Conservation (phyloP, 768 basidiomycete species). For the Termitomyces eurrhizus region DNA sequence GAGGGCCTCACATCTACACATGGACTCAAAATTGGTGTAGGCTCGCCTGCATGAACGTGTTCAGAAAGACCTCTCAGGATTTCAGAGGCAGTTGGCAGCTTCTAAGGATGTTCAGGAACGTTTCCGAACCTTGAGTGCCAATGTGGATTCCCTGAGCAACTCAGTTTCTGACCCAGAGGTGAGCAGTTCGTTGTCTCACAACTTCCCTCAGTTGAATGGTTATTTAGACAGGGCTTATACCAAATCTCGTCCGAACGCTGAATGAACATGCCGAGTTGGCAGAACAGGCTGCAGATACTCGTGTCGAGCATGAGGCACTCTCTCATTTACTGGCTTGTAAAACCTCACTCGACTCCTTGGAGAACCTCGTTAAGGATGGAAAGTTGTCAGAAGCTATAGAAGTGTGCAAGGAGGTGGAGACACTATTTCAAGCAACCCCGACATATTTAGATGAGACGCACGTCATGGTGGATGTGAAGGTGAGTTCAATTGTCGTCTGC, state of each 20-base stretch:
- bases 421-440: slow-evolving; percentile 44
- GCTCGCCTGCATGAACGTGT: slow-evolving; percentile 71
- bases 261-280: slow-evolving; percentile 58
- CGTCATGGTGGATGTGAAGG: slow-evolving; percentile 57
- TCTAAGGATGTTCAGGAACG: slow-evolving; percentile 65
- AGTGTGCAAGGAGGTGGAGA: slow-evolving; percentile 38
- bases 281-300: slow-evolving; percentile 57
- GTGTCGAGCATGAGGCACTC: slow-evolving; percentile 45
- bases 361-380: slow-evolving; percentile 48
- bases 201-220: slow-evolving; percentile 2
- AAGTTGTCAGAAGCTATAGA: slow-evolving; percentile 60
- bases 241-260: slow-evolving; percentile 52
- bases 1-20: not conserved
- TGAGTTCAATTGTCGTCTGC: slow-evolving; percentile 26
- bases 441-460: slow-evolving; percentile 44
- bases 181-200: slow-evolving; percentile 9
- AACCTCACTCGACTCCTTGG: slow-evolving; percentile 40
- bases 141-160: slow-evolving; percentile 49
- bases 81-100: slow-evolving; percentile 59
- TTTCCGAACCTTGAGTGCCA: slow-evolving; percentile 42
- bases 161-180: slow-evolving; percentile 62
- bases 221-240: slow-evolving; percentile 63
- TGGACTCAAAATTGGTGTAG: slow-evolving; percentile 30
- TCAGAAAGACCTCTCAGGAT: slow-evolving; percentile 55
- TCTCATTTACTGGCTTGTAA: slow-evolving; percentile 53